These are phyloP conservation scores for Madurella fahalii DNA, from an alignment of 2,329 filamentous ascomycete species.

Conservation along the genomic window DNA sequence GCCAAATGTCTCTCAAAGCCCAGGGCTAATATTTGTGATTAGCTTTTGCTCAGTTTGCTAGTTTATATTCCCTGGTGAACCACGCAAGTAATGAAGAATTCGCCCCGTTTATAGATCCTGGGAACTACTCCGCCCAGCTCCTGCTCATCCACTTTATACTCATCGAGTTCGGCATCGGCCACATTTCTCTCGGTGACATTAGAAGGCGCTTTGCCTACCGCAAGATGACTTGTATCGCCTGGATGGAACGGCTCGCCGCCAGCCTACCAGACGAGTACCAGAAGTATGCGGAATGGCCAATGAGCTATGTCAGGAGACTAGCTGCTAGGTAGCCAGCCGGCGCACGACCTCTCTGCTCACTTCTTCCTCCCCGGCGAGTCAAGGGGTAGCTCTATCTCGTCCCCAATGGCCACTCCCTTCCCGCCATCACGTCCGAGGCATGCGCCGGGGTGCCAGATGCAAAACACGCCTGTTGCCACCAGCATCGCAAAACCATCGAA, in stretches of 20 bases:
- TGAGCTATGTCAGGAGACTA: conserved; percentile 11
- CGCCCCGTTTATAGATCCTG: conserved; percentile 29
- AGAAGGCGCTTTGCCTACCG: conserved; percentile 18
- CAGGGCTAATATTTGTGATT: background rate
- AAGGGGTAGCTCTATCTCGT: background rate
- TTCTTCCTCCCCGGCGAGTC: background rate
- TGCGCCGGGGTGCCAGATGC: conserved; percentile 16
- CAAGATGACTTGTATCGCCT: conserved; percentile 15
- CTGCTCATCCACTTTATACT: conserved; percentile 38
- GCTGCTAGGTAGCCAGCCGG: background rate
- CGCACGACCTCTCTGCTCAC: background rate
- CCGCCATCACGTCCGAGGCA: conserved; percentile 9
- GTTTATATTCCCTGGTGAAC: conserved; percentile 30
- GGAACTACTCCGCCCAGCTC: conserved; percentile 32
- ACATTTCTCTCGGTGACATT: conserved; percentile 13
- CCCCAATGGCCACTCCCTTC: background rate
- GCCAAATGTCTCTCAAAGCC: background rate
- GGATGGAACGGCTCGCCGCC: conserved; percentile 18
- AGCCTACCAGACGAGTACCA: conserved; percentile 18
- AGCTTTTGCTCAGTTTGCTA: conserved; percentile 27
- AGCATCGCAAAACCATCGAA: conserved; percentile 20
- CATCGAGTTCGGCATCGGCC: conserved; percentile 24
- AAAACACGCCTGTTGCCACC: conserved; percentile 16
- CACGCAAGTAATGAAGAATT: conserved; percentile 32
- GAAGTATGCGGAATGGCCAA: conserved; percentile 21